Percentiles rank a stretch among this genome's conserved stretches.
Evolutionary conservation across 345 rosid species (phyloP).

Genomic region (Trapa bicornis): DNA sequence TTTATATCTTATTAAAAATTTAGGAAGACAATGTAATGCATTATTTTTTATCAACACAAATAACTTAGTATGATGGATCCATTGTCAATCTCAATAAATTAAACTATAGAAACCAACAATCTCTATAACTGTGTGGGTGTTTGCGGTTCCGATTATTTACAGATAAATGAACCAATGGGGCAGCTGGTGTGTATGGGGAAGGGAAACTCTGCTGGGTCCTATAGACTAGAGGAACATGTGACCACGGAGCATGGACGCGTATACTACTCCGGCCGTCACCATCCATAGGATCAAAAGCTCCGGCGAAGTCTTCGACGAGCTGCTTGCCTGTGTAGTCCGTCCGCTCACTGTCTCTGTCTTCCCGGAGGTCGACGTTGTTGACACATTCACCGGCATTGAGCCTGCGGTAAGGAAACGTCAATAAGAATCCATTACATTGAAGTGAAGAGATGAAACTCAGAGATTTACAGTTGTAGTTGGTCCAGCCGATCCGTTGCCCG

Average conservation of each 20-base stretch:
- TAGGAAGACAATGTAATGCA: too few species aligned
- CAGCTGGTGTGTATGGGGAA: background rate
- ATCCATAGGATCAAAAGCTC: background rate
- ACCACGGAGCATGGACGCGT: background rate
- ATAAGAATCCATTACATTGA: background rate
- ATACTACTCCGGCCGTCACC: background rate
- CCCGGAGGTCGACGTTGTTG: constrained; percentile 44
- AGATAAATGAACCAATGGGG: too few species aligned
- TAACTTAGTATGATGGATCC: too few species aligned
- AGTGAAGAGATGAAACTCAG: background rate
- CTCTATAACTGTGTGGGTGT: too few species aligned
- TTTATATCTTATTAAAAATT: too few species aligned
- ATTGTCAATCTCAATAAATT: too few species aligned
- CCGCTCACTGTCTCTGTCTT: constrained; percentile 65
- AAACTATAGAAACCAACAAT: too few species aligned
- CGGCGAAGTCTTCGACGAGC: background rate
- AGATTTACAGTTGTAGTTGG: constrained; percentile 71
- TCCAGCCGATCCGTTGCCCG: constrained; percentile 80
- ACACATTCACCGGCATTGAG: constrained; percentile 61
- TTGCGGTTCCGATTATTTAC: too few species aligned
- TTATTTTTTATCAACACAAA: too few species aligned
- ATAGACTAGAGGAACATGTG: background rate
- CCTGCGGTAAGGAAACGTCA: constrained; percentile 23
- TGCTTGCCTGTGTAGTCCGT: constrained; percentile 25
- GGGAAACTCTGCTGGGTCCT: background rate